Conservation (phyloP, 169 alveolate species). For the Eimeria maxima region DNA sequence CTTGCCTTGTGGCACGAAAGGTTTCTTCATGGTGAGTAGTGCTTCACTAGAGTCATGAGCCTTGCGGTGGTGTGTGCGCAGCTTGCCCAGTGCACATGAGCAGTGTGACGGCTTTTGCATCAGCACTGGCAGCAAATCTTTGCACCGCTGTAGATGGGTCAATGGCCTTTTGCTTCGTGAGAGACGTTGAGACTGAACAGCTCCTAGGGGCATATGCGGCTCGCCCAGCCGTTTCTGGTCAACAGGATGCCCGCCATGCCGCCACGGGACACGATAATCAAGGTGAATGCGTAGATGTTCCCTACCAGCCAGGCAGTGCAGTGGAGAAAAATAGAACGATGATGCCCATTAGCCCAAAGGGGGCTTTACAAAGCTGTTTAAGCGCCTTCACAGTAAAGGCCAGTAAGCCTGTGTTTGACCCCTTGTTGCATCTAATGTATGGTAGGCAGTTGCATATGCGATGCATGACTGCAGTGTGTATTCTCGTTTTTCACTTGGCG, state of each 20-base stretch:
- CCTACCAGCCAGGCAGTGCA: background rate
- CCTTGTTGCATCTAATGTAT: background rate
- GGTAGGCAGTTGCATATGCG: background rate
- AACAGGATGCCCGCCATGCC: background rate
- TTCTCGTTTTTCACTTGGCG: background rate
- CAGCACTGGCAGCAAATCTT: constrained; percentile 58
- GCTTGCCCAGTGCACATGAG: constrained; percentile 78
- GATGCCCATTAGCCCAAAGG: background rate
- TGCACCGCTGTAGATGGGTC: constrained; percentile 55
- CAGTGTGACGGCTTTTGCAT: constrained; percentile 52
- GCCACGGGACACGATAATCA: background rate
- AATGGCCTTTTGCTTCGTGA: constrained; percentile 61
- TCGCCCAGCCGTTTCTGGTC: background rate
- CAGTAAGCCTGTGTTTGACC: background rate
- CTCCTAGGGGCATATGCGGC: constrained; percentile 54
- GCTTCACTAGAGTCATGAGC: background rate
- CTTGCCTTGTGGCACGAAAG: background rate
- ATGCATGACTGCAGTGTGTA: background rate
- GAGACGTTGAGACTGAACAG: constrained; percentile 74
- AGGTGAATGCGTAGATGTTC: constrained; percentile 1
- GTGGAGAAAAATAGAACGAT: background rate
- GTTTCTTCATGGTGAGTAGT: background rate
- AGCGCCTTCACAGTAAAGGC: background rate
- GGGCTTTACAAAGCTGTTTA: background rate
- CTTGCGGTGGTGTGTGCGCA: constrained; percentile 52